phyloP scores from a whole-genome alignment of 1,284 basidiomycete species.

The Dichomitus squalens region DNA sequence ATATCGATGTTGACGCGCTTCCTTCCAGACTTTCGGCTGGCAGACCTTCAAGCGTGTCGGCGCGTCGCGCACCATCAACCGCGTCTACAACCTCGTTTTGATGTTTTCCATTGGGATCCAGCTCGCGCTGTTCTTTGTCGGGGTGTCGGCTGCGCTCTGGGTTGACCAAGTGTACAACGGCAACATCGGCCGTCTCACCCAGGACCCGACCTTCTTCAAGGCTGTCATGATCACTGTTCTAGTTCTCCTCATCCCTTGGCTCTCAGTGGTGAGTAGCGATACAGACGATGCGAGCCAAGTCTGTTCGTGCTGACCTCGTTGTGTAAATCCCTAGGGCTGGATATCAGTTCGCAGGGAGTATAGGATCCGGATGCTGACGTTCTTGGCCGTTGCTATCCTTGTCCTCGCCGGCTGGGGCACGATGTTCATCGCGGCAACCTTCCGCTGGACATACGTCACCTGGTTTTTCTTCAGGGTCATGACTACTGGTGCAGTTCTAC shows the following conservation, averaged over 20 bases:
- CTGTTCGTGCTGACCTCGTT: background rate
- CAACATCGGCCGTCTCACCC: conserved; percentile 54
- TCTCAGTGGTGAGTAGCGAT: conserved; percentile 48
- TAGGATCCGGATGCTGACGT: conserved; percentile 58
- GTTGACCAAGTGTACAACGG: conserved; percentile 75
- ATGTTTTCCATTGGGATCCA: conserved; percentile 74
- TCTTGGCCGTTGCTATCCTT: conserved; percentile 59
- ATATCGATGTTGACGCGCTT: background rate
- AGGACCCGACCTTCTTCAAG: conserved; percentile 52
- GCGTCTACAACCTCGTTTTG: conserved; percentile 72
- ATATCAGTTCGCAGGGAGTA: conserved; percentile 70
- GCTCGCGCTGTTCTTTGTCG: conserved; percentile 76
- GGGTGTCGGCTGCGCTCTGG: conserved; percentile 70
- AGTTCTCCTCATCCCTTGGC: conserved; percentile 69
- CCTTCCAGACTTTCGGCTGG: conserved; percentile 69
- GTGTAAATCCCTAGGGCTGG: conserved; percentile 59
- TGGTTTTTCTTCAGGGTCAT: conserved; percentile 77
- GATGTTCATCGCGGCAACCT: conserved; percentile 71
- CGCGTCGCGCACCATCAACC: conserved; percentile 73
- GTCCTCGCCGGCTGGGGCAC: conserved; percentile 69
- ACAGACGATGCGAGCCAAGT: background rate
- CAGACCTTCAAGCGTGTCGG: conserved; percentile 85
- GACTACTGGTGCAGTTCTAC: conserved; percentile 55
- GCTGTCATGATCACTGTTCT: conserved; percentile 57
- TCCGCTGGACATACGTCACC: conserved; percentile 74